Evolutionary conservation across 2,329 filamentous ascomycete species (phyloP).

Genomic region (Paraphoma sp.): DNA sequence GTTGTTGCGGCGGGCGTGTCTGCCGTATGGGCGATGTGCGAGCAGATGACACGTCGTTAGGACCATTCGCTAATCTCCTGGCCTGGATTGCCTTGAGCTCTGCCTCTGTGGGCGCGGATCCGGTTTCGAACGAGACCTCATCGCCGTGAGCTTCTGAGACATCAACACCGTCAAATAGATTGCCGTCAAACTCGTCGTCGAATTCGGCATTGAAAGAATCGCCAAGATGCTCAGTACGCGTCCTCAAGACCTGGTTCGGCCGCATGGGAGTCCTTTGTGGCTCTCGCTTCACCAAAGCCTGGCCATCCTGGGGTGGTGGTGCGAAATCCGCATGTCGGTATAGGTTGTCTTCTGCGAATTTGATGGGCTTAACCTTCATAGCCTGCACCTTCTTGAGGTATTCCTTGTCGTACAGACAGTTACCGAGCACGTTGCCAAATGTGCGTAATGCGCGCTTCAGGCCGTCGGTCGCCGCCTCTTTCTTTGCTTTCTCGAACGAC

Average conservation of each 20-base stretch:
- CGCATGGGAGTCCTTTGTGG: slow-evolving; percentile 29
- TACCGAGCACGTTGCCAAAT: slow-evolving; percentile 97
- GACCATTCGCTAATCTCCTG: slow-evolving; percentile 14
- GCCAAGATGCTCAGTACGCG: slow-evolving; percentile 41
- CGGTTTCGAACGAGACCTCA: slow-evolving; percentile 38
- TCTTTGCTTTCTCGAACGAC: slow-evolving; percentile 98
- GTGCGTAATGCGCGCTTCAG: slow-evolving; percentile 87
- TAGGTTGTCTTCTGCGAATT: slow-evolving; percentile 79
- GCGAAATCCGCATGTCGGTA: slow-evolving; percentile 81
- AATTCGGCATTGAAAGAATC: slow-evolving; percentile 51
- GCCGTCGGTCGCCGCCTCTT: slow-evolving; percentile 94
- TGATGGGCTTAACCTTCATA: slow-evolving; percentile 79
- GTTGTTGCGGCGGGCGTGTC: slow-evolving; percentile 26
- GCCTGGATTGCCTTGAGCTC: slow-evolving; percentile 16
- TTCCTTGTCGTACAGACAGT: slow-evolving; percentile 97
- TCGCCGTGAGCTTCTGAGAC: slow-evolving; percentile 70
- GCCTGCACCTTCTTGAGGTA: slow-evolving; percentile 90
- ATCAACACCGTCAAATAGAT: slow-evolving; percentile 63
- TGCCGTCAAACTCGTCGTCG: slow-evolving; percentile 64
- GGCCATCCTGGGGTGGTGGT: slow-evolving; percentile 51
- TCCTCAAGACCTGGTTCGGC: slow-evolving; percentile 31
- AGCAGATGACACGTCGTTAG: slow-evolving; percentile 22
- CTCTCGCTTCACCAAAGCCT: slow-evolving; percentile 36
- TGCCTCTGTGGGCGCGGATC: slow-evolving; percentile 17
- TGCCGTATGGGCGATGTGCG: slow-evolving; percentile 30